These are phyloP conservation scores for Ophiostoma pallidulum DNA, from an alignment of 2,329 filamentous ascomycete species.

Conservation along the genomic window DNA sequence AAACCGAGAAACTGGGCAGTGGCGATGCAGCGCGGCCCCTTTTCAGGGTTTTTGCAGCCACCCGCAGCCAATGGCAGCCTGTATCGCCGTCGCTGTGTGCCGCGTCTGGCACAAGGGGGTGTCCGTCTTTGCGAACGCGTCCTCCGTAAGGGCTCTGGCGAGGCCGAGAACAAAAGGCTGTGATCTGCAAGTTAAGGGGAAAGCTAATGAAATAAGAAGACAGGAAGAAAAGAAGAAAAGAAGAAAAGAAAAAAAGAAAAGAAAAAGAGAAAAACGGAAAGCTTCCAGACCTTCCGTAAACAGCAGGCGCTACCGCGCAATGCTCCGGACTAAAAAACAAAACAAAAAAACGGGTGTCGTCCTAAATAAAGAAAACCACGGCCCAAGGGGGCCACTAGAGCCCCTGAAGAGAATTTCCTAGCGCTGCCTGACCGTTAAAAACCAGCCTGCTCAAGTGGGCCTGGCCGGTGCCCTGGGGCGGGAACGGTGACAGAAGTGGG, in stretches of 20 bases:
- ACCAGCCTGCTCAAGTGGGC: too few species aligned
- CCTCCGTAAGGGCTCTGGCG: too few species aligned
- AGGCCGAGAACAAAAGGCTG: too few species aligned
- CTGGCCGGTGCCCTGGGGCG: too few species aligned
- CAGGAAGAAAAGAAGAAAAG: too few species aligned
- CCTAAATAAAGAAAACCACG: conserved; percentile 6
- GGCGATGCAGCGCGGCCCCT: background rate
- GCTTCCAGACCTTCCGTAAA: background rate
- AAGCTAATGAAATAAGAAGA: too few species aligned
- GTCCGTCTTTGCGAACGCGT: background rate
- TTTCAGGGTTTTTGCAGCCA: background rate
- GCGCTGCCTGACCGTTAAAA: background rate
- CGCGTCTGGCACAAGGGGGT: background rate
- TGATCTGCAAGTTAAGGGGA: too few species aligned
- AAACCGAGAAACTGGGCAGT: conserved; percentile 2
- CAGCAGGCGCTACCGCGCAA: background rate
- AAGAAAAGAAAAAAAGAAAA: background rate
- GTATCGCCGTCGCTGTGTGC: background rate
- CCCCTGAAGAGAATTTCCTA: conserved; percentile 4
- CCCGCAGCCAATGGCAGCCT: background rate
- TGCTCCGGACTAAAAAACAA: too few species aligned
- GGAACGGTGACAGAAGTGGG: background rate
- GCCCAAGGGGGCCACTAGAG: too few species aligned
- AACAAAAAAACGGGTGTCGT: too few species aligned
- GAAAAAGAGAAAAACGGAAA: background rate